A percentile compares a stretch with the other conserved stretches of the same genome.
Evolutionary conservation across 305 asterid genomes (phyloP).

Genomic region (Fraxinus velutina): DNA sequence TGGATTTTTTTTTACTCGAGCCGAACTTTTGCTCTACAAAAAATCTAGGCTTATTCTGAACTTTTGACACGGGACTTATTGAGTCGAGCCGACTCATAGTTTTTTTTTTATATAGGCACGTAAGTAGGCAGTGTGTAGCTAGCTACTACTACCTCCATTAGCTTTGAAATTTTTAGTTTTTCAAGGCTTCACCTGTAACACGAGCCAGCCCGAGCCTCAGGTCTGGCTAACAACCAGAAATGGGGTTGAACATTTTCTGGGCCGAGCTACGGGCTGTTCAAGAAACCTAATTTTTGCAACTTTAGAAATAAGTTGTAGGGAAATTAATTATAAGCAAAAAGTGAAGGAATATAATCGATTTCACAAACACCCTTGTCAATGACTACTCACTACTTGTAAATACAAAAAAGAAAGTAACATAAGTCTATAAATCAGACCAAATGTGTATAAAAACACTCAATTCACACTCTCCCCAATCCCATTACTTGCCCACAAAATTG

Average conservation of each 20-base stretch:
- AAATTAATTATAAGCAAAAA: neutral
- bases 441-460: conserved; percentile 35
- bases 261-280: neutral
- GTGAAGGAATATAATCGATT: conserved; percentile 16
- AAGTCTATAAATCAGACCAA: conserved; percentile 5
- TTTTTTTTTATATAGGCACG: too few relatives aligned
- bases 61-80: too few relatives aligned
- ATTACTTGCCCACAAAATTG: conserved; percentile 21
- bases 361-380: neutral
- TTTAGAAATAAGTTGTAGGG: neutral
- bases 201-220: neutral
- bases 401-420: neutral
- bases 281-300: neutral
- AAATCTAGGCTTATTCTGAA: too few relatives aligned
- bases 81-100: too few relatives aligned
- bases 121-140: neutral
- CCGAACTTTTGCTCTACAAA: too few relatives aligned
- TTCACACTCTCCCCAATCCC: conserved; percentile 20
- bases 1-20: too few relatives aligned
- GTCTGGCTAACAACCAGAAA: neutral
- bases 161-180: too few relatives aligned
- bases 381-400: neutral
- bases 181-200: neutral
- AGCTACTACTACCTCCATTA: neutral
- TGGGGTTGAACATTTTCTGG: neutral